Conservation (phyloP, 2,329 filamentous ascomycete genomes). For the Penicillium nordicum region DNA sequence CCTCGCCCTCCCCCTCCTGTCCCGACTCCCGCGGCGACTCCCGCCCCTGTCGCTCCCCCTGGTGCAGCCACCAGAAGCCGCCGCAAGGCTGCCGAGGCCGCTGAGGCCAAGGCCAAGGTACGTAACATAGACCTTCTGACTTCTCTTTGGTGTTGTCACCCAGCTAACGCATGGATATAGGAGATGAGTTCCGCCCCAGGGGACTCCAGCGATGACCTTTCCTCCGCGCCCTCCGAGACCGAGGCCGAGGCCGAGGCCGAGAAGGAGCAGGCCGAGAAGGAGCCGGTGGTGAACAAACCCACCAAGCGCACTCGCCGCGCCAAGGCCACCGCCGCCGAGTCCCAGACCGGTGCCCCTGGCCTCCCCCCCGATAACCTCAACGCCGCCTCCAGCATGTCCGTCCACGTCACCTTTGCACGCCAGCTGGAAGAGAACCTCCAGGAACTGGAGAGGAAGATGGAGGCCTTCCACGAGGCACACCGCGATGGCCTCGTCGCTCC, state of each 20-base stretch:
- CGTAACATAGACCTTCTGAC: background rate
- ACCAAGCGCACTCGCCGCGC: background rate
- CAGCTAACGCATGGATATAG: background rate
- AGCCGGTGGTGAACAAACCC: background rate
- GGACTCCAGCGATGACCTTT: background rate
- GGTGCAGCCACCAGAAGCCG: background rate
- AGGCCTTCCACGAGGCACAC: conserved; percentile 36
- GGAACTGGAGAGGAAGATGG: conserved; percentile 56
- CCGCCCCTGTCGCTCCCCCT: background rate
- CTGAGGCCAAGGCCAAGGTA: background rate
- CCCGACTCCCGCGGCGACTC: background rate
- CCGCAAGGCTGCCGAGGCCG: background rate
- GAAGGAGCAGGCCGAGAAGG: background rate
- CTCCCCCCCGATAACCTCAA: conserved; percentile 14
- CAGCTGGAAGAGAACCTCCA: conserved; percentile 57
- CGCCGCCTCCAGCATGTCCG: conserved; percentile 29
- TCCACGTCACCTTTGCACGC: conserved; percentile 53
- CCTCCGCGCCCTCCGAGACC: background rate
- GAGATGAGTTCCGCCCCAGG: background rate
- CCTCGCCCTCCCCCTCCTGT: background rate
- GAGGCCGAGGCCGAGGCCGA: background rate
- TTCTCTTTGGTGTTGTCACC: background rate
- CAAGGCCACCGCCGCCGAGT: background rate
- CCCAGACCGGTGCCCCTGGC: background rate
- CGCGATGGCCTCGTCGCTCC: background rate